Conservation (phyloP, 306 rosid species). For the Cajanus cajan region DNA sequence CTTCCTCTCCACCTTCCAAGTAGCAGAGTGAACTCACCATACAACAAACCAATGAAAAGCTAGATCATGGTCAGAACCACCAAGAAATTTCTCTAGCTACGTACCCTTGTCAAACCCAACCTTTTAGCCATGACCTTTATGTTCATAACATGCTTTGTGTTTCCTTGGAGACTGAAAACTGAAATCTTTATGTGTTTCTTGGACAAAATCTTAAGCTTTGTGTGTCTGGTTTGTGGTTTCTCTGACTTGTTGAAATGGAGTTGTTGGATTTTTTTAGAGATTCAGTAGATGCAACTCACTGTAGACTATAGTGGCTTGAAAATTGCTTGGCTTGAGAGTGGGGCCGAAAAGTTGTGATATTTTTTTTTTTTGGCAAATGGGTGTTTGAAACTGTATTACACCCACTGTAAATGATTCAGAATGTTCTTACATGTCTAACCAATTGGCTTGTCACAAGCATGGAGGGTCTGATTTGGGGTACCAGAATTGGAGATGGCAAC, state of each 20-base stretch:
- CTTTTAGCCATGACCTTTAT: constrained; percentile 22
- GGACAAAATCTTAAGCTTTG: constrained; percentile 11
- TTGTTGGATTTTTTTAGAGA: constrained; percentile 61
- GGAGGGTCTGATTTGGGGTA: constrained; percentile 85
- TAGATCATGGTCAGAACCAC: constrained; percentile 45
- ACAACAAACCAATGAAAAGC: constrained; percentile 55
- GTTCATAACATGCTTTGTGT: background rate
- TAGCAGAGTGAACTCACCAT: constrained; percentile 60
- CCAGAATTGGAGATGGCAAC: constrained; percentile 96
- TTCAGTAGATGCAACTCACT: constrained; percentile 82
- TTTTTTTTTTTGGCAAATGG: constrained; percentile 88
- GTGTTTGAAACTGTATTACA: constrained; percentile 71
- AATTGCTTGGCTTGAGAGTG: constrained; percentile 53
- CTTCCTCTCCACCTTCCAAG: constrained; percentile 71
- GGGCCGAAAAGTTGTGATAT: constrained; percentile 64
- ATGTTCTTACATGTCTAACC: constrained; percentile 98
- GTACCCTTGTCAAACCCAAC: constrained; percentile 75
- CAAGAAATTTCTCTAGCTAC: constrained; percentile 51
- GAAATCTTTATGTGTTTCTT: background rate
- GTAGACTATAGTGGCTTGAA: constrained; percentile 68
- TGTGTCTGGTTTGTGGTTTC: constrained; percentile 21
- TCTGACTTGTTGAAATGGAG: constrained; percentile 33
- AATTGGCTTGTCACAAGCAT: constrained; percentile 93
- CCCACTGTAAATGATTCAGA: constrained; percentile 69
- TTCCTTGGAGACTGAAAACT: background rate